Base-by-base conservation (phyloP, 2,329 filamentous ascomycete genomes). In the Cordyceps tenuipes region DNA sequence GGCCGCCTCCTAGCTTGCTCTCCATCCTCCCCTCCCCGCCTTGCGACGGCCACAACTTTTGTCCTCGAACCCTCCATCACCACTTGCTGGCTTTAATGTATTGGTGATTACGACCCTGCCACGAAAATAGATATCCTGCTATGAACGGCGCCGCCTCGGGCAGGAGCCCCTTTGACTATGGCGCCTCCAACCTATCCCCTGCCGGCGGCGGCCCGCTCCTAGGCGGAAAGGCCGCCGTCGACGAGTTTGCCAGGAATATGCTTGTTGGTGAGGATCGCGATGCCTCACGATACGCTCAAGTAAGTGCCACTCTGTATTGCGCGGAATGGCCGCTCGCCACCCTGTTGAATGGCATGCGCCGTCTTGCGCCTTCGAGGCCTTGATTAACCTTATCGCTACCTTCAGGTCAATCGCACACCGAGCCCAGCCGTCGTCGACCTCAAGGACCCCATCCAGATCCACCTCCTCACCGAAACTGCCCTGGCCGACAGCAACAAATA, bases 391-490 rank as follows among this genome's bases (percentile, higher is more conserved):
- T 19, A 39, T 29, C 29, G 23, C 26, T 4, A 34, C 54, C 15
- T 59, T 29, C 64, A 84, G 83, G 71, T 78, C 69, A 84, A 82
- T 66, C 77, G 78, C 56, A 76, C 78, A 12, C 81, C 82, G 64
- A 85, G 79, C 66, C 83, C 82, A 21, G 74, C 74, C 4, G 76
- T 82, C 12, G 79, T 86, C 65, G 82, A 88, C 66, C 76, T 87
- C 57, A 83, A 84, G 64, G 89, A 90, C 71, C 83, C 80, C 62
- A 89, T 99, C 49, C 88, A 91, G 67, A 86, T 96, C 71, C 95
- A 97, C 72, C 78, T 99, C 51, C 82, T 99, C 61, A 92, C 94
- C 63, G 93, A 97, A 76, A 97, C 91, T 21, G 94, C 94, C 21
- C 83, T 99, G 62, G 84, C 87, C 62, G 94, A 99, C 74, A 95